Evolutionary conservation across 495 filamentous ascomycete genomes (phyloP), one percentile per base, ranked within the genome.

Genomic region (Penicillium lagena): DNA sequence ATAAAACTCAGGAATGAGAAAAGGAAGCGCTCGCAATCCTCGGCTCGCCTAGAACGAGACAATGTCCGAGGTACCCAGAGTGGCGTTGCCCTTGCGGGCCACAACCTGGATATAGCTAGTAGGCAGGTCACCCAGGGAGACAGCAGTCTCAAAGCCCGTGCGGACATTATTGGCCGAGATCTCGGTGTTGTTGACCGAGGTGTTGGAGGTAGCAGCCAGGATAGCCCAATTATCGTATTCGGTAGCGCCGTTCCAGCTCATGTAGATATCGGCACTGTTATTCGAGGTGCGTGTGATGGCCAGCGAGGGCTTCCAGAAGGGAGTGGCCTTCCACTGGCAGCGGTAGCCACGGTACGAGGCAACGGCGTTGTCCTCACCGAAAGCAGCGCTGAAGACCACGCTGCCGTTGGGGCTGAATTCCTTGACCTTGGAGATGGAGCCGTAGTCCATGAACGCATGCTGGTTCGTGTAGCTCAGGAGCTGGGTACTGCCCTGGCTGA

Each of bases 401-500:
- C 63, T 58, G 40, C 55, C 52, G 13, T 58, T 44, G 28, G 43
- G 58, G 37, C 64, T 60, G 42, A 61, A 75, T 44, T 80, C 78
- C 12, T 75, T 75, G 14, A 79, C 45, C 4, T 70, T 64, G 15
- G 74, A 54, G 38, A 71, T 70, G 29, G 66, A 66, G 0, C 77
- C 78, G 53, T 73, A 81, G 36, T 55, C 70, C 51, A 76, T 40
- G 32, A 79, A 46, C 8, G 63, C 63, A 47, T 77, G 71, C 9
- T 60, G 61, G 40, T 65, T 60, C 2, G 46, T 43, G 28, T 55
- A 48, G 39, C 48, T 54, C 17, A 78, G 56, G 3, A 68, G 54
- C 47, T 77, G 66, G 30, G 63, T 67, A 39, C 66, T 70, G 14
- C 78, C 78, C 51, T 77, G 71, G 39, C 67, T 73, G 37, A 64